These are phyloP conservation scores for Coccomyxa sp. DNA, from an alignment of 139 green algal genomes.

Conservation along the genomic window DNA sequence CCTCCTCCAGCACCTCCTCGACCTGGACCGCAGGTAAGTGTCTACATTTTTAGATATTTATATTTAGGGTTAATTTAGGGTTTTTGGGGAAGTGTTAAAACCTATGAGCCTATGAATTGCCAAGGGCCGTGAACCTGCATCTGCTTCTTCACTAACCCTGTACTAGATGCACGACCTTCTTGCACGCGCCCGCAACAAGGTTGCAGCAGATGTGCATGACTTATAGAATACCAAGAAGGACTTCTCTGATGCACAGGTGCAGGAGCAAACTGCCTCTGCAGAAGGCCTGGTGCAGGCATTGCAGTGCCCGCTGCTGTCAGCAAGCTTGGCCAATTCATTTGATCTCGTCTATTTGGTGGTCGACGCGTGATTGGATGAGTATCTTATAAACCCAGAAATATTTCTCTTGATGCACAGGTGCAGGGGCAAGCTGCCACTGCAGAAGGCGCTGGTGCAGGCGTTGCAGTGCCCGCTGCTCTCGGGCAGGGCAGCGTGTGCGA, in stretches of 20 bases:
- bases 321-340: neutral
- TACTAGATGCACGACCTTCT: too few species aligned
- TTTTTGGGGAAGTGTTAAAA: too few species aligned
- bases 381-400: too few species aligned
- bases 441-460: constrained; percentile 25
- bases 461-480: constrained; percentile 36
- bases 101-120: too few species aligned
- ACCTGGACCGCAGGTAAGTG: constrained; percentile 17
- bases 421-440: constrained; percentile 12
- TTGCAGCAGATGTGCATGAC: too few species aligned
- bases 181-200: too few species aligned
- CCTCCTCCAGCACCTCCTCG: constrained; percentile 28
- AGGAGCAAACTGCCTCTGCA: constrained; percentile 12
- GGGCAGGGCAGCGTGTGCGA: neutral
- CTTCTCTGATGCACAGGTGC: neutral
- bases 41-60: too few species aligned
- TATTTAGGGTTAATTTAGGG: too few species aligned
- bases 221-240: too few species aligned
- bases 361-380: neutral
- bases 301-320: constrained; percentile 31
- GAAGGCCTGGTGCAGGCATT: constrained; percentile 24
- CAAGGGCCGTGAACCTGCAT: too few species aligned
- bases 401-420: neutral
- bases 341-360: too few species aligned
- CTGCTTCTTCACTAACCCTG: too few species aligned